phyloP scores from a whole-genome alignment of 176 grass and related monocot genomes.

The Chrysopogon serrulatus region DNA sequence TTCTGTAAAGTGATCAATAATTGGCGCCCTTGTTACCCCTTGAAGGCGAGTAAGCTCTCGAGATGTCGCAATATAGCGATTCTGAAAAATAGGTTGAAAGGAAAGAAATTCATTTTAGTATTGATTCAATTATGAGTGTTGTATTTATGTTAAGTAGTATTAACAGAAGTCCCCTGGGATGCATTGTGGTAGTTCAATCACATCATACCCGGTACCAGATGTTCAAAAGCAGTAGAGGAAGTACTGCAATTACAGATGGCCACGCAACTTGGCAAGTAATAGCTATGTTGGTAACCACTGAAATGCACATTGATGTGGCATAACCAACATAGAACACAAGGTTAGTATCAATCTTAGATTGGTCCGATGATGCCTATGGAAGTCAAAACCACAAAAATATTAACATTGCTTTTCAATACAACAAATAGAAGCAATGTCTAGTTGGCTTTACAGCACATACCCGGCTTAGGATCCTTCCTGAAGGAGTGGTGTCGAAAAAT shows the following conservation, averaged over 20 bases:
- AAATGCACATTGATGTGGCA: conserved; percentile 69
- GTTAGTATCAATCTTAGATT: conserved; percentile 70
- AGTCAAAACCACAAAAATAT: background rate
- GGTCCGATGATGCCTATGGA: conserved; percentile 82
- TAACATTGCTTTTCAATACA: background rate
- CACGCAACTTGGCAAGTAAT: conserved; percentile 88
- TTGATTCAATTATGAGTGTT: background rate
- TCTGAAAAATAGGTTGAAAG: conserved; percentile 38
- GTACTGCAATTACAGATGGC: conserved; percentile 64
- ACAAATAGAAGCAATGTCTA: background rate
- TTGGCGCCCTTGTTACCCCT: conserved; percentile 71
- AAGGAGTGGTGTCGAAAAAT: conserved; percentile 96
- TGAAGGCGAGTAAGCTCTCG: conserved; percentile 84
- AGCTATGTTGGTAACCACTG: conserved; percentile 65
- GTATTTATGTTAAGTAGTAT: background rate
- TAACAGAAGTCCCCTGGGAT: conserved; percentile 5
- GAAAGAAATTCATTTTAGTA: background rate
- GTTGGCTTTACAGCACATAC: conserved; percentile 36
- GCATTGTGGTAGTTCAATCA: background rate
- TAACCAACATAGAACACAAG: conserved; percentile 67
- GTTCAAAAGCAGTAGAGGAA: conserved; percentile 76
- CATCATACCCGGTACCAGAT: conserved; percentile 94
- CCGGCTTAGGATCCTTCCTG: conserved; percentile 93
- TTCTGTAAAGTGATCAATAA: conserved; percentile 96
- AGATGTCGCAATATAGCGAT: conserved; percentile 74